Evolutionary conservation across 306 rosid species (phyloP).

Genomic region (Arachis hypogaea): DNA sequence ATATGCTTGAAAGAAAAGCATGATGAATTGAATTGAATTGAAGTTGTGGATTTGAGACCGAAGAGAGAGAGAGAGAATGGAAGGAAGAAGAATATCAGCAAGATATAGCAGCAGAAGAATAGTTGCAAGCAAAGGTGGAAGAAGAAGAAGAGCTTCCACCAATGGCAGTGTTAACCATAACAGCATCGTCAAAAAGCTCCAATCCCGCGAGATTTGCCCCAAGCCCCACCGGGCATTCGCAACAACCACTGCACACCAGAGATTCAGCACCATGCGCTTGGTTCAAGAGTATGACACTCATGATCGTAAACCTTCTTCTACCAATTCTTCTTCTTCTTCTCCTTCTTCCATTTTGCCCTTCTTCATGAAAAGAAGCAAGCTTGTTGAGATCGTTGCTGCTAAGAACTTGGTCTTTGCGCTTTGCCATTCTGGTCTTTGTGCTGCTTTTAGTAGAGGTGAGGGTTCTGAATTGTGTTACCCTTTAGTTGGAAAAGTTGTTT

Average conservation of each 20-base stretch:
- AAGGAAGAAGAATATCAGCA: constrained; percentile 72
- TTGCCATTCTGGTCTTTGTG: constrained; percentile 89
- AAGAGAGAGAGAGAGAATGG: constrained; percentile 48
- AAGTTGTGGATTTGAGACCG: background rate
- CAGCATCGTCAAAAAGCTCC: constrained; percentile 69
- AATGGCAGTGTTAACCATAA: background rate
- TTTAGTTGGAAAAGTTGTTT: background rate
- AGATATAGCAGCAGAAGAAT: constrained; percentile 67
- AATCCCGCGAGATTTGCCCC: constrained; percentile 76
- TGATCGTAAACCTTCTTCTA: constrained; percentile 61
- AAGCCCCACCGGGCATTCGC: constrained; percentile 78
- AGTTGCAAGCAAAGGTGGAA: constrained; percentile 67
- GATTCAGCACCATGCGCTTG: constrained; percentile 82
- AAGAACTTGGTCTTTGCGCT: constrained; percentile 78
- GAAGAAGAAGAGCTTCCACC: constrained; percentile 42
- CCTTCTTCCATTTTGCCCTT: constrained; percentile 61
- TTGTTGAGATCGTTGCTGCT: constrained; percentile 89
- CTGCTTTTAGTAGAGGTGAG: constrained; percentile 88
- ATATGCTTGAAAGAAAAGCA: background rate
- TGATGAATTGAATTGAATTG: background rate
- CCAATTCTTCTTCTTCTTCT: constrained; percentile 48
- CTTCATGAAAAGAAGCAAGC: constrained; percentile 73
- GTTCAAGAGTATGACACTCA: constrained; percentile 80
- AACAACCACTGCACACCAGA: constrained; percentile 70
- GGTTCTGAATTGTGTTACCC: background rate